Conservation (phyloP, 139 green algal species). For the Zygnema circumcarinatum region DNA sequence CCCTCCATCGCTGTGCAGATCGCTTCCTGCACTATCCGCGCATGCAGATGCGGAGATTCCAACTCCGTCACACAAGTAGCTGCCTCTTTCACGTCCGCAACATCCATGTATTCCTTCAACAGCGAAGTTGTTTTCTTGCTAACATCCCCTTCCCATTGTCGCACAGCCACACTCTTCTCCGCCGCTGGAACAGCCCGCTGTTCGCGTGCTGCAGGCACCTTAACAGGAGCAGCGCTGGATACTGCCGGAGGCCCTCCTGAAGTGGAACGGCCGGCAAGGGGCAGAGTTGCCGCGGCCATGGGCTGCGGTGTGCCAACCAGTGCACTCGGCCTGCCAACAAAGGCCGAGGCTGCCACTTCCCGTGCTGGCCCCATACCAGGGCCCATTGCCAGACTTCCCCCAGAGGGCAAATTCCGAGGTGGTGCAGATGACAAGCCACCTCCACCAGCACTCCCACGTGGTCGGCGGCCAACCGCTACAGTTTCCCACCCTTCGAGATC, state of each 20-base stretch:
- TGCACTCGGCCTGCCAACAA: constrained; percentile 51
- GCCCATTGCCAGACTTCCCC: constrained; percentile 21
- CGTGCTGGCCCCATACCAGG: constrained; percentile 2
- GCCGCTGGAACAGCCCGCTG: background rate
- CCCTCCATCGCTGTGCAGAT: background rate
- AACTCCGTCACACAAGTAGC: constrained; percentile 59
- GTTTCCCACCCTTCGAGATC: constrained; percentile 55
- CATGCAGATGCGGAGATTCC: constrained; percentile 12
- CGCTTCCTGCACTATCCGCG: constrained; percentile 7
- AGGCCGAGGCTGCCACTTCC: constrained; percentile 38
- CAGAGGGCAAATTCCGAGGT: background rate
- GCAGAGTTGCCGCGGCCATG: background rate
- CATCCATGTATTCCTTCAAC: constrained; percentile 54
- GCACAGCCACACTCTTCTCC: background rate
- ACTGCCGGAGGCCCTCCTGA: constrained; percentile 32
- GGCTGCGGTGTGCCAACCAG: constrained; percentile 34
- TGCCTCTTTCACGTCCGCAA: constrained; percentile 58
- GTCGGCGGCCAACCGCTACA: background rate
- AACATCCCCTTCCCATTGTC: constrained; percentile 19
- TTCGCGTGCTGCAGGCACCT: background rate
- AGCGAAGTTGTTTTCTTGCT: constrained; percentile 52
- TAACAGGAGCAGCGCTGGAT: constrained; percentile 12
- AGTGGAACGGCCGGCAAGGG: constrained; percentile 12
- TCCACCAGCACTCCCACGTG: background rate
- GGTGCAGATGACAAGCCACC: constrained; percentile 1